phyloP scores from a whole-genome alignment of 2,329 filamentous ascomycete species.

The Trichoderma asperellum region DNA sequence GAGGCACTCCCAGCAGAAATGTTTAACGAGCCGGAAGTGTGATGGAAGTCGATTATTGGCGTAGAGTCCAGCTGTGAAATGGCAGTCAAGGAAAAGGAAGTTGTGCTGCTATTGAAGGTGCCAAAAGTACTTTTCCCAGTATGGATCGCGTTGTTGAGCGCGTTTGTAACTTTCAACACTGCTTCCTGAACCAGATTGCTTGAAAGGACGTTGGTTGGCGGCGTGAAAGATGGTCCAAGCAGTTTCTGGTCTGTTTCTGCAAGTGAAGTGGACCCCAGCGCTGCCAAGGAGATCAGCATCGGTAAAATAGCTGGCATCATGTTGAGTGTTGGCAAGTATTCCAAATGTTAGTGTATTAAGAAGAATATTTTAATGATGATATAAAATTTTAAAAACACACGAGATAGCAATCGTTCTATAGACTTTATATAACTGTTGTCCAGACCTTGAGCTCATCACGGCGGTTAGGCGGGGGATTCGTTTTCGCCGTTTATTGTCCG shows the following conservation, averaged over 20 bases:
- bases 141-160: constrained; percentile 12
- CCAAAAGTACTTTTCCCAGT: constrained; percentile 23
- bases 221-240: constrained; percentile 19
- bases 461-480: constrained; percentile 3
- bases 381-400: too few relatives aligned
- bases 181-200: neutral
- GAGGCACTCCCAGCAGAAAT: constrained; percentile 28
- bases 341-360: fast-evolving
- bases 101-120: constrained; percentile 22
- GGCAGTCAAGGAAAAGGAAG: constrained; percentile 28
- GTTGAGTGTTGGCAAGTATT: neutral
- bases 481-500: constrained; percentile 1
- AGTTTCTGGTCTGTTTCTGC: constrained; percentile 22
- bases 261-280: neutral
- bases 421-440: neutral
- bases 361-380: neutral
- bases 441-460: neutral
- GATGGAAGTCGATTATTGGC: constrained; percentile 28
- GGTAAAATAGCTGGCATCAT: neutral
- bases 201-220: neutral
- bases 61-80: constrained; percentile 19
- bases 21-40: constrained; percentile 28
- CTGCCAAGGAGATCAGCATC: neutral
- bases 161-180: neutral
- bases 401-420: neutral